Evolutionary conservation across 768 basidiomycete species (phyloP), one percentile per base, ranked within the genome.

Genomic region (Boletus tylopilopsis): DNA sequence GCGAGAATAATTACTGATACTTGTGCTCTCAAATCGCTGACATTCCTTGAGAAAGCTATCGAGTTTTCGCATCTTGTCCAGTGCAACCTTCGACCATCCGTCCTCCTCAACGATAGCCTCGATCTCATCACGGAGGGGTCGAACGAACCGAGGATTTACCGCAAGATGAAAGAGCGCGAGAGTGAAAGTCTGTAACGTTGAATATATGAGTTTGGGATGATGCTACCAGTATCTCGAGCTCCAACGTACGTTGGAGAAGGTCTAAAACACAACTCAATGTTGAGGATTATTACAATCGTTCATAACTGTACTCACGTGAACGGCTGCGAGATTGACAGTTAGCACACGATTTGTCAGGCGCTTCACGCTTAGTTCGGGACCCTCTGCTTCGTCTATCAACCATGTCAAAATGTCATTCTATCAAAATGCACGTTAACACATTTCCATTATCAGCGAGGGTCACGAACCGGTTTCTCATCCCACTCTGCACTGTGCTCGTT

Each of bases 131-230:
- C 73, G 67, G 6, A 76, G 58, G 7, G 63, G 63, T 7, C 57
- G 53, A 7, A 67, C 51, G 39, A 63, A 72, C 24, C 69, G 50
- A 1, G 73, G 70, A 22, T 66, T 42, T 1, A 68, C 61, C 10
- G 69, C 72, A 7, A 76, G 62, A 44, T 66, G 46, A 30, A 64
- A 71, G 2, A 76, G 56, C 2, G 64, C 68, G 27, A 70, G 66
- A 0, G 64, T 65, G 22, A 72, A 63, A 22, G 50, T 61, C 70
- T 71, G 23, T 11, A 41, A 42, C 8, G 29, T 13, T 7, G 21
- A 5, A 34, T 19, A 15, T 11, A 24, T 43, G 5, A 42, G 41
- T 2, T 5, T 23, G n/a, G 23, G 2, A 29, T 43, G 46, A n/a
- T 19, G 32, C 39, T 48, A 19, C 22, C 11, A 12, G 2, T n/a